Evolutionary conservation across 2,329 filamentous ascomycete species (phyloP), one percentile per base, ranked within the genome.

Genomic region (Alternaria brassicae): DNA sequence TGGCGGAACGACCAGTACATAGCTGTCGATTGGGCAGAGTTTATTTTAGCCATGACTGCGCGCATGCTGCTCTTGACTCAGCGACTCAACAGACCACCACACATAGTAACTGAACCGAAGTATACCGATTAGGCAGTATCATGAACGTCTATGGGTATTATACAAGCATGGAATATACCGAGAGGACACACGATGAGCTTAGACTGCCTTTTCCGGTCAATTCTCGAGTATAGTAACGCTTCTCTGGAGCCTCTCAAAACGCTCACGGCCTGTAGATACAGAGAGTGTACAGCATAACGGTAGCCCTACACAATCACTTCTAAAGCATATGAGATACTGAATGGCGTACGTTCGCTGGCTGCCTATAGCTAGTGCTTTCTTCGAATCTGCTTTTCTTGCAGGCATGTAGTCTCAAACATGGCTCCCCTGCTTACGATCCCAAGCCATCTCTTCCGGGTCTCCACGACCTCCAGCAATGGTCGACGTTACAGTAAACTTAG

Each of bases 401-500:
- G 21, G 44, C 19, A 23, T 21, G 8, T 23, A 36, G 44, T 19
- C 42, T 50, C 32, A 59, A 30, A 42, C 52, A n/a, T 32, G 32
- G 30, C 39, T 59, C 7, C 47, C 27, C 1, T 51, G 19, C 30
- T 56, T 56, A 12, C 49, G 32, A 27, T 48, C 28, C 49, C 49
- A 57, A 39, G 23, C 8, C 40, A 37, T 37, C 6, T 13, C 30
- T 13, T 23, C 39, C 13, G 13, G 44, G n/a, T 45, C 40, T 23
- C 25, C 6, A 19, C 21, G 36, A 8, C 48, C 40, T 41, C 34
- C 55, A 45, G 45, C 45, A 34, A 36, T 41, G 10, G 12, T 42
- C 6, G 61, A 60, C 6, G 60, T 66, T 6, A 68, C 58, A 6
- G 56, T 62, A 12, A 65, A 69, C 45, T 57, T 61, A 0, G 76